Base-by-base conservation (phyloP, 1,284 basidiomycete genomes). In the Singerocomus rubriflavus region DNA sequence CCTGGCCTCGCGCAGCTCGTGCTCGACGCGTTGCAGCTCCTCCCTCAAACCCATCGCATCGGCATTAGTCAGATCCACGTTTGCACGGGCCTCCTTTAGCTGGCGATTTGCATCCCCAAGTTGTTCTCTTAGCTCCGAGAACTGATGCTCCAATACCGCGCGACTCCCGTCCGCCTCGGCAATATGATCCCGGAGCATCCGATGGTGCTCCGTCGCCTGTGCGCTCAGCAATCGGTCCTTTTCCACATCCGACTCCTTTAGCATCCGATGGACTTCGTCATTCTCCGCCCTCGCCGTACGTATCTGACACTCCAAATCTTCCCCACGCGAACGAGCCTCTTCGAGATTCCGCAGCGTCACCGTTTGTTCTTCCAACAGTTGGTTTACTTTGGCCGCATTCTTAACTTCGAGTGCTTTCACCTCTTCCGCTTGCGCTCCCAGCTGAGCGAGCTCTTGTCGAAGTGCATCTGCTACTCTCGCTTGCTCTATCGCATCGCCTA, bases 101-200 rank as follows among this genome's bases (percentile, higher is more conserved):
- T 83, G 79, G 11, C 78, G 74, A 48, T 81, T 77, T 12, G 75
- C 72, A 46, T 79, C 74, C 51, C 87, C 84, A 48, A 84, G 69
- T 11, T 76, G 75, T 1, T 81, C 84, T 50, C 81, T 81, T 27
- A 91, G 73, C 54, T 91, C 88, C 36, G 84, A 81, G 65, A 92
- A 89, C 66, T 93, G 88, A 51, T 92, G 84, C 64, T 94, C 91
- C 44, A 95, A 74, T 5, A 95, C 89, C 0, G 91, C 91, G 14
- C 92, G 81, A 68, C 95, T 92, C 0, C 91, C 92, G 61, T 95
- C 91, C 7, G 93, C 90, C 66, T 96, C 93, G 2, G 90, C 90
- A 40, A 90, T 85, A 61, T 92, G 89, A 67, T 95, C 92, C 1
- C 91, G 80, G 64, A 97, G 81, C 44, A 86, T 77, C 14, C 88